Evolutionary conservation across 371 early-diverging fungal genomes (phyloP).

Genomic region (Sanchytrium tribonematis): DNA sequence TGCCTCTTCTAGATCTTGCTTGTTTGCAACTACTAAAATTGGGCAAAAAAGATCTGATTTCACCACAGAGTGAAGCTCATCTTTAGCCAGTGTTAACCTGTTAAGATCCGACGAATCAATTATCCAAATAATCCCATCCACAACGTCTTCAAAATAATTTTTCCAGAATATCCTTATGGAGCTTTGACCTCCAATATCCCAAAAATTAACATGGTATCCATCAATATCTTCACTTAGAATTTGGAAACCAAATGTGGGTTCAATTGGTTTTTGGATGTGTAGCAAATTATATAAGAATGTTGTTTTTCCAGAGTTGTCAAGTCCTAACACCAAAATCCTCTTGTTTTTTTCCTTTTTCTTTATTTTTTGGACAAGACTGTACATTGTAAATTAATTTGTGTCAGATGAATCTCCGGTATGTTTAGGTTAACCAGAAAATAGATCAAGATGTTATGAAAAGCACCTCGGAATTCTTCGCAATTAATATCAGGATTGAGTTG

Average conservation of each 20-base stretch:
- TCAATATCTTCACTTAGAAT: background rate
- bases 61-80: conserved; percentile 42
- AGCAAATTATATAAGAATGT: background rate
- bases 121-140: conserved; percentile 94
- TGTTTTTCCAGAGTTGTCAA: background rate
- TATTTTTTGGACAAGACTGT: background rate
- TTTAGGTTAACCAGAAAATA: background rate
- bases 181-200: conserved; percentile 97
- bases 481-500: too few relatives aligned
- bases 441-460: background rate
- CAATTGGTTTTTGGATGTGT: background rate
- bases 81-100: conserved; percentile 44
- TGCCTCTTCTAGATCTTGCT: conserved; percentile 59
- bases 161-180: conserved; percentile 93
- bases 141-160: conserved; percentile 88
- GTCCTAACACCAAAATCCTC: background rate
- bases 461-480: too few relatives aligned
- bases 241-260: background rate
- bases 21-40: conserved; percentile 73
- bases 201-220: conserved; percentile 42
- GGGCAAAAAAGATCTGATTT: conserved; percentile 31
- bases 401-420: background rate
- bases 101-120: conserved; percentile 71
- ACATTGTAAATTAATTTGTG: background rate
- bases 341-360: background rate